Conservation (phyloP, 345 rosid species). For the Ceriops tagal region DNA sequence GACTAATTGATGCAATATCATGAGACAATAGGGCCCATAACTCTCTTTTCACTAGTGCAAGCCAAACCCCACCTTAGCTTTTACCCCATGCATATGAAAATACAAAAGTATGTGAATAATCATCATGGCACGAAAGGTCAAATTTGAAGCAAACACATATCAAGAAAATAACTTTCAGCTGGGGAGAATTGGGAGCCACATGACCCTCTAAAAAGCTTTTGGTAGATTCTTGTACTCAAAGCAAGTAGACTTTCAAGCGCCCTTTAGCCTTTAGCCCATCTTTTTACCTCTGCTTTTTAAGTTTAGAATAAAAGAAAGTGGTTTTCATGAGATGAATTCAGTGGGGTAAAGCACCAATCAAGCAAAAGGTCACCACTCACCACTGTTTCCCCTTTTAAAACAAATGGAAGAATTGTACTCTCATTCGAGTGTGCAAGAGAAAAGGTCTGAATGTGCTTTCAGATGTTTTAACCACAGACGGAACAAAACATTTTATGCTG, state of each 20-base stretch:
- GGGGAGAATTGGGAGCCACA: constrained; percentile 35
- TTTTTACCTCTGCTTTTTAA: constrained; percentile 10
- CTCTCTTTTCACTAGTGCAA: constrained; percentile 62
- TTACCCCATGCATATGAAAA: constrained; percentile 15
- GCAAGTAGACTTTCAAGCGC: constrained; percentile 46
- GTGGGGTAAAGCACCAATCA: constrained; percentile 36
- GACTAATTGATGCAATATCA: constrained; percentile 50
- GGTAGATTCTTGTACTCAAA: constrained; percentile 74
- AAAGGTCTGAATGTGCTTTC: constrained; percentile 3
- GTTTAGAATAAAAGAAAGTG: constrained; percentile 38
- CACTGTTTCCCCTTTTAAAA: constrained; percentile 21
- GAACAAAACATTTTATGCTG: not conserved
- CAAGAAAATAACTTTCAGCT: constrained; percentile 42
- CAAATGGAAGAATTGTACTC: constrained; percentile 26
- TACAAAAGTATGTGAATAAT: constrained; percentile 18
- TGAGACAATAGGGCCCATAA: constrained; percentile 48
- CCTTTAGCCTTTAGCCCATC: not conserved
- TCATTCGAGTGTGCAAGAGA: not conserved
- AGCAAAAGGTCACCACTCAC: constrained; percentile 38
- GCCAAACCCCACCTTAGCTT: constrained; percentile 48
- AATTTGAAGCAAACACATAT: constrained; percentile 59
- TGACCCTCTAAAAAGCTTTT: constrained; percentile 27
- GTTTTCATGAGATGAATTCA: constrained; percentile 30
- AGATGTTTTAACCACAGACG: not conserved
- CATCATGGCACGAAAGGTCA: constrained; percentile 52